These are phyloP conservation scores for Melaleuca alternifolia DNA, from an alignment of 345 rosid genomes.

Conservation along the genomic window DNA sequence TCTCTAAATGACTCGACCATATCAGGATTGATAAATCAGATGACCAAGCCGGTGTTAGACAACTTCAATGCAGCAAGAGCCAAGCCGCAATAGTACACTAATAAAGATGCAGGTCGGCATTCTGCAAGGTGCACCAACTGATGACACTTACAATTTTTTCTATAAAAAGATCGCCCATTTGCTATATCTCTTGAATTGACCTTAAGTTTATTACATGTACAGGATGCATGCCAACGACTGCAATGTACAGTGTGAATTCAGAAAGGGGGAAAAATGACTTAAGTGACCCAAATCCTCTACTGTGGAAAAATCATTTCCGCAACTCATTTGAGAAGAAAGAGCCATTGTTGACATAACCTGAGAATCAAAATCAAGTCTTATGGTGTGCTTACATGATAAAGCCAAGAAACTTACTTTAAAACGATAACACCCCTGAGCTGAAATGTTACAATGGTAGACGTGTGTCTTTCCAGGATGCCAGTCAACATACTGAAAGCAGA, in stretches of 20 bases:
- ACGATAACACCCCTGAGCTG: constrained; percentile 19
- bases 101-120: neutral
- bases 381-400: neutral
- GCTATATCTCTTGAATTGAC: neutral
- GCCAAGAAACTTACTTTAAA: constrained; percentile 38
- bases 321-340: neutral
- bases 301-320: neutral
- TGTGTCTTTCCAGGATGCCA: constrained; percentile 48
- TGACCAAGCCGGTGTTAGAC: neutral
- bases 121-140: neutral
- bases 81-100: neutral
- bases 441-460: constrained; percentile 48
- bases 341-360: neutral
- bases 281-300: neutral
- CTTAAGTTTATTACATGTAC: neutral
- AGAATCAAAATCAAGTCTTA: neutral
- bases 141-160: neutral
- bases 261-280: neutral
- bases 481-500: constrained; percentile 21
- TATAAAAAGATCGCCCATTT: neutral
- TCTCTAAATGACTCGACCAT: neutral
- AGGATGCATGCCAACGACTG: neutral
- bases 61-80: neutral
- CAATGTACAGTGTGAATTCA: neutral
- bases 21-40: neutral